Base-by-base conservation (phyloP, 1,284 basidiomycete genomes). In the Meira miltonrushii region DNA sequence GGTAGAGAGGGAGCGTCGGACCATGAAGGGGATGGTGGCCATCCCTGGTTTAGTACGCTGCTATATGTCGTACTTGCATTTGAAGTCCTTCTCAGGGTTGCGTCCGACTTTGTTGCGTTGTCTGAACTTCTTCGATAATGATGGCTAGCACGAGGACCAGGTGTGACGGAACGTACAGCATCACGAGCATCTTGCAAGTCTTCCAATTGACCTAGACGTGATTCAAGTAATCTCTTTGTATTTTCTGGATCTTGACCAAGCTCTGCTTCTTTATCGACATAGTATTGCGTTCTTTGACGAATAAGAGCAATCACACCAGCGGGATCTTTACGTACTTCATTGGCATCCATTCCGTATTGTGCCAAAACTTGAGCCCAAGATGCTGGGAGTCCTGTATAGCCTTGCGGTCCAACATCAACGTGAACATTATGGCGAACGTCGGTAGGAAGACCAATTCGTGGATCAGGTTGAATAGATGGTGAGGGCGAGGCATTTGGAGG, bases 341-440 rank as follows among this genome's bases (percentile, higher is more conserved):
- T 58, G 1, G 60, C 48, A 50, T 55, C 55, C 43, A 70, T 64
- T 40, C 64, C 66, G 39, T 65, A 56, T 37, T 62, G 59, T 7
- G 59, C 57, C 15, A 71, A 41, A 2, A 66, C 55, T 37, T 67
- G 59, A 0, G 70, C 70, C 70, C 70, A 72, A 1, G 66, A 68
- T 9, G 53, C 51, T 5, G 70, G 70, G 17, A 72, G 43, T 2
- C 70, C 70, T 0, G 68, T 70, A 44, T 68, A 70, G 37, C 70
- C 70, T 17, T 66, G 60, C 23, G 70, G 70, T 19, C 68, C 68
- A 21, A 72, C 49, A 28, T 72, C 68, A 40, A 72, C 70, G 54
- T 72, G 70, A 3, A 72, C 70, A 25, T 72, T 72, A 62, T 72
- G 70, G 1, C 63, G 46, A 55, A 72, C 69, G 43, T 65, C 56